A percentile compares a stretch with the other conserved stretches of the same genome.
These are phyloP conservation scores for Krasilnikovozyma curviuscula DNA, from an alignment of 768 basidiomycete species.

Conservation along the genomic window DNA sequence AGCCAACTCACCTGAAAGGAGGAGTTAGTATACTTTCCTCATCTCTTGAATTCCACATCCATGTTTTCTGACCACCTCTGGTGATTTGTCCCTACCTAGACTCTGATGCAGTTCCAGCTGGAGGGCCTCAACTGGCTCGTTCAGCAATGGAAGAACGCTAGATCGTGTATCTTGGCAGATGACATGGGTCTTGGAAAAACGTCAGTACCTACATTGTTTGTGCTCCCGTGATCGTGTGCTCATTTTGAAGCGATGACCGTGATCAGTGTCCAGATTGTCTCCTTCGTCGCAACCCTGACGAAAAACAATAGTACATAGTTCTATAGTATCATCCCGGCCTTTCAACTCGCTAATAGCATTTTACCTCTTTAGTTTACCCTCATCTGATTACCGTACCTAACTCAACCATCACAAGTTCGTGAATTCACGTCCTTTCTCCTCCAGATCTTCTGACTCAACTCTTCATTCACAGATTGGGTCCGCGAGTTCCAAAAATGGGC, in stretches of 20 bases:
- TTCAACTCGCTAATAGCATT: no score
- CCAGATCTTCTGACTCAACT: neutral
- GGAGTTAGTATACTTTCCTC: constrained; percentile 17
- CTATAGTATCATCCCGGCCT: neutral
- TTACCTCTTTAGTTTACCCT: constrained; percentile 38
- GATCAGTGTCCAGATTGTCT: constrained; percentile 79
- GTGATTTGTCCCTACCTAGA: constrained; percentile 12
- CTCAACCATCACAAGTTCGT: constrained; percentile 30
- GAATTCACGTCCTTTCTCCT: neutral
- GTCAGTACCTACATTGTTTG: constrained; percentile 12
- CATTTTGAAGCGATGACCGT: neutral
- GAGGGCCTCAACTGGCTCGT: constrained; percentile 28
- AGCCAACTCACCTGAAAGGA: constrained; percentile 40
- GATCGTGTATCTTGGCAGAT: constrained; percentile 50
- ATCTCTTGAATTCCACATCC: neutral
- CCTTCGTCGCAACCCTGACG: constrained; percentile 51
- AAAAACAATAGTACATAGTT: constrained; percentile 27
- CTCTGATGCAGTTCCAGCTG: constrained; percentile 53
- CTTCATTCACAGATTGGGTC: constrained; percentile 39
- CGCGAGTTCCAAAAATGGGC: constrained; percentile 77
- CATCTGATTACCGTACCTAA: constrained; percentile 86
- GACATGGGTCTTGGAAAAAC: constrained; percentile 73
- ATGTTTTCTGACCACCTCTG: neutral
- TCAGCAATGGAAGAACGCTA: constrained; percentile 28
- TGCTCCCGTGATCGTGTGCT: neutral